Evolutionary conservation across 2,329 filamentous ascomycete species (phyloP), one percentile per base, ranked within the genome.

Genomic region (Xylogone sp.): DNA sequence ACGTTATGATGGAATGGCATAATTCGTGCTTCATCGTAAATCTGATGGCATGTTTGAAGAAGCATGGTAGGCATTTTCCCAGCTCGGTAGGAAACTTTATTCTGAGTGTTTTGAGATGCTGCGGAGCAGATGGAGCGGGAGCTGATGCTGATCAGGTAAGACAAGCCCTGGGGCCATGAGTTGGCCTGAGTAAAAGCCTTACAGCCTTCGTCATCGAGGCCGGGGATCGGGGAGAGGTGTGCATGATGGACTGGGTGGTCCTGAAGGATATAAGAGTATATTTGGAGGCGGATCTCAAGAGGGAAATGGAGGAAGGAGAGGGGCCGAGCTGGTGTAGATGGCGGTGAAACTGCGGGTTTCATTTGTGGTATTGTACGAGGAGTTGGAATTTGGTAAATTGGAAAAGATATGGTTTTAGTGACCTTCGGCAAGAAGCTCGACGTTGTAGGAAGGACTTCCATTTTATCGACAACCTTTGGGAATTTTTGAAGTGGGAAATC

Each of bases 251-350:
- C 59, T 1, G 70, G 73, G 31, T 68, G 68, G 59, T 65, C 64
- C 4, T 66, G 59, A 43, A 73, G 65, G 12, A 76, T 56, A 66
- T 70, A 72, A 49, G 60, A 55, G 59, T 78, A 79, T 29, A 79
- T 73, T 49, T 73, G 67, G 12, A 75, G 68, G 13, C 76, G 70
- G 46, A 78, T 66, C 57, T 79, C 76, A 13, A 69, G 57, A 1
- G 75, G 73, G 4, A 76, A 61, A 24, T 65, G 59, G 45, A 75
- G 60, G 48, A 74, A 60, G 16, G 12, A 60, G 56, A 47, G 60
- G 59, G 44, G 31, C 12, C 42, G 34, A 21, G 21, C 27, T 34
- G 46, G 43, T 31, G 51, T 20, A 21, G 42, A 21, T 27, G 34
- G 21, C n/a, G n/a, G n/a, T n/a, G n/a, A n/a, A n/a, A n/a, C 21